Base-by-base conservation (phyloP, 257 asterid genomes). In the Lantana camara region DNA sequence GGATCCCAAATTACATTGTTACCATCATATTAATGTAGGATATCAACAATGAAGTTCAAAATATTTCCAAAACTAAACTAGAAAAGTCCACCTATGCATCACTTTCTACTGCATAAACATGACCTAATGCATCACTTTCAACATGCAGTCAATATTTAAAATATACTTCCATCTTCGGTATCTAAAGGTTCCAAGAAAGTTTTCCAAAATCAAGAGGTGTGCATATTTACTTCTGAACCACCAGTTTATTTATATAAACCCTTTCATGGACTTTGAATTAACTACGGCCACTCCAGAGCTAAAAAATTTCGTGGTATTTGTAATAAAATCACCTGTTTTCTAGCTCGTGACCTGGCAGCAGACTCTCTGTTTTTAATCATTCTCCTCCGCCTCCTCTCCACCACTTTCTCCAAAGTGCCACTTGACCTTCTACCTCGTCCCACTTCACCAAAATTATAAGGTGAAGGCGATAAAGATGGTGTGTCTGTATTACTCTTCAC, bases 311-410 rank as follows among this genome's bases (percentile, higher is more conserved):
- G 11, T 27, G 24, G 40, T 16, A 12, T 30, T 19, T 57, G 57
- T 61, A 67, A 68, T 48, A 63, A 58, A 35, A 71, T 73, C 77
- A 92, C 98, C 97, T 93, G 98, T 80, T 93, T 93, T 57, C 89
- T 80, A 57, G 89, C 89, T 59, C 89, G 82, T 14, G 89, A 82
- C 60, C 89, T 79, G 49, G 89, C 89, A 23, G 89, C 89, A 55
- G 89, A 82, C 64, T 82, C 89, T 53, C 89, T 74, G 72, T 82
- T 82, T 68, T 82, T 82, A 10, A 82, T 79, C 89, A 82, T 82
- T 60, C 85, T 79, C 80, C 78, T 82, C 52, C 80, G 79, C 71
- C 85, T 76, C 55, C 89, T 76, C 80, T 82, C 89, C 68, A 79
- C 89, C 52, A 79, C 89, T 69, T 82, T 82, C 78, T 82, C 89